phyloP scores from a whole-genome alignment of 1,284 basidiomycete genomes.

The Hortiboletus rubellus region DNA sequence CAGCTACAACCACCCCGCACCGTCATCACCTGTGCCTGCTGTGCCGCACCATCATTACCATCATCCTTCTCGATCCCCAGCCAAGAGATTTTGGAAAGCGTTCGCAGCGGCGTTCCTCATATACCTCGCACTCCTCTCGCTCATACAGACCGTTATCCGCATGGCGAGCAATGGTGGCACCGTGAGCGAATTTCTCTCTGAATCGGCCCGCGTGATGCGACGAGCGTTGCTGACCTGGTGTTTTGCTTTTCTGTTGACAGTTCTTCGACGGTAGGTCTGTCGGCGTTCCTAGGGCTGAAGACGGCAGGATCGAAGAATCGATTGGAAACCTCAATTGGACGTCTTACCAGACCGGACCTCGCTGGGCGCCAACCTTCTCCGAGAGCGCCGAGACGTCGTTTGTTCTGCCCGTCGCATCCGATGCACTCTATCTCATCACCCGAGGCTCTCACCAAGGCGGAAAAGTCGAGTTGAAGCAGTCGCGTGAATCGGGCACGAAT shows the following conservation, averaged over 20 bases:
- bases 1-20: not conserved
- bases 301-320: conserved; percentile 18
- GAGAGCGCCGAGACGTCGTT: conserved; percentile 32
- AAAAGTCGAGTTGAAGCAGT: conserved; percentile 26
- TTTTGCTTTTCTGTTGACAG: not conserved
- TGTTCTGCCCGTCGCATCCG: conserved; percentile 36
- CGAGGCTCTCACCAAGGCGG: conserved; percentile 36
- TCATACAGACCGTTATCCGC: not conserved
- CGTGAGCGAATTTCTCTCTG: conserved; percentile 4
- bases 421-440: conserved; percentile 39
- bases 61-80: conserved; percentile 7
- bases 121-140: conserved; percentile 17
- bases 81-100: conserved; percentile 22
- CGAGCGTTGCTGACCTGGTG: not conserved
- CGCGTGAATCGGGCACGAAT: conserved; percentile 16
- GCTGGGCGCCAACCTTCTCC: conserved; percentile 22
- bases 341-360: conserved; percentile 8
- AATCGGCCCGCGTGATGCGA: too few species aligned
- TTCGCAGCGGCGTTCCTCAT: conserved; percentile 21
- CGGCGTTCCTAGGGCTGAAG: conserved; percentile 10
- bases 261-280: not conserved
- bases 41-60: not conserved
- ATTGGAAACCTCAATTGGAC: conserved; percentile 17
- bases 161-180: conserved; percentile 13
- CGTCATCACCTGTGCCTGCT: not conserved